Base-by-base conservation (phyloP, 2,329 filamentous ascomycete genomes). In the Achaetomium macrosporum region DNA sequence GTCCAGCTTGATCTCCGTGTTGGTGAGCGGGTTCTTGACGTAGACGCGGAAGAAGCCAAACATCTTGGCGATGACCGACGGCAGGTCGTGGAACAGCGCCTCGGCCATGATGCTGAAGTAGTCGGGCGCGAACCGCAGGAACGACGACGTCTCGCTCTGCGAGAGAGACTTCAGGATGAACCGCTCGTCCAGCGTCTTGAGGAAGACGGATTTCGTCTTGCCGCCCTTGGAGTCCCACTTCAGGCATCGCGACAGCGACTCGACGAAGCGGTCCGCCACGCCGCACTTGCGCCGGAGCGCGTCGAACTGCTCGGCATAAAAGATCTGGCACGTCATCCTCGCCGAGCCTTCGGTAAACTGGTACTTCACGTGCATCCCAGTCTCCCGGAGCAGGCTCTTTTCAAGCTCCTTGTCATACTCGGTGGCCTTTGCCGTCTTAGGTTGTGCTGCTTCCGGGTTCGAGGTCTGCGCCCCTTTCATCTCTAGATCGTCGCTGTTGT, bases 171-270 rank as follows among this genome's bases (percentile, higher is more conserved):
- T 96, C 63, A 96, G 81, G 42, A 99, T 88, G 57, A 99, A 85
- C 35, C 93, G 85, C 64, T 96, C 91, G 69, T 99, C 93, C 19
- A 96, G 76, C 0, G 93, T 99, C 72, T 97, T 99, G 59, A 99
- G 74, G 68, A 99, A 99, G 5, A 99, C 85, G 0, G 91, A 96
- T 66, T 96, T 96, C 2, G 92, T 96, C 72, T 99, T 99, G 60
- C 93, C 93, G 20, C 93, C 95, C 66, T 95, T 95, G 3, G 90
- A 96, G 70, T 99, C 93, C 88, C 92, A 99, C 69, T 97, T 96
- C 17, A 95, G 79, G 70, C 95, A 99, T 17, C 93, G 84, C 8
- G 93, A 97, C 19, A 99, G 75, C 1, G 91, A 96, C 67, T 99
- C 93, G 25, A 97, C 84, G 59, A 99, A 95, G 35, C 93, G 87